phyloP scores from a whole-genome alignment of 345 rosid species.

The Pugionium dolabratum region DNA sequence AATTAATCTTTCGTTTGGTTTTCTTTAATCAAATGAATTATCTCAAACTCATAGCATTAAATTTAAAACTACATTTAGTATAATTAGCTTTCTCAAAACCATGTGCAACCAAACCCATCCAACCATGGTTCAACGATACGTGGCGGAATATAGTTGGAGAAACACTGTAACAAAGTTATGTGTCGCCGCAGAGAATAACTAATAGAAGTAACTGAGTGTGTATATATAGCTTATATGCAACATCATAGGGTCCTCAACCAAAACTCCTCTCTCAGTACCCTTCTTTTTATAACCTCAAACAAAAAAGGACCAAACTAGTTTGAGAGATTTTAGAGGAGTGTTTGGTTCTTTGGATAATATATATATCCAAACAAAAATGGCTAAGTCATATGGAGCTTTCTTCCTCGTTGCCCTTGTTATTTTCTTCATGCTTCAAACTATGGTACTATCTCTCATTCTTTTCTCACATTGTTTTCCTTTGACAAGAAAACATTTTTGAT shows the following conservation, averaged over 20 bases:
- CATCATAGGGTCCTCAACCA: slow-evolving; percentile 38
- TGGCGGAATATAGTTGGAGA: slow-evolving; percentile 10
- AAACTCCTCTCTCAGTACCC: slow-evolving; percentile 35
- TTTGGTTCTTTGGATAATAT: slow-evolving; percentile 36
- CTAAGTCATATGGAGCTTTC: slow-evolving; percentile 49
- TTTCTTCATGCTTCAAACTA: slow-evolving; percentile 63
- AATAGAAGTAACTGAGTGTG: slow-evolving; percentile 20
- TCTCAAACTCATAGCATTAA: neutral
- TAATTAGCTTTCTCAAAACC: slow-evolving; percentile 11
- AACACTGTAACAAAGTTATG: neutral
- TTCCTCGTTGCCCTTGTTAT: slow-evolving; percentile 63
- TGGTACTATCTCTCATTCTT: slow-evolving; percentile 45
- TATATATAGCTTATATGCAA: slow-evolving; percentile 49
- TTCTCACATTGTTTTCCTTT: neutral
- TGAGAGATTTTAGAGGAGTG: slow-evolving; percentile 35
- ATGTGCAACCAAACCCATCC: slow-evolving; percentile 21
- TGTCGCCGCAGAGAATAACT: slow-evolving; percentile 14
- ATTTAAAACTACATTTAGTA: neutral
- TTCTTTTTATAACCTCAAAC: slow-evolving; percentile 17
- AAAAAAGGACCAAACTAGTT: slow-evolving; percentile 20
- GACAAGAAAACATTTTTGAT: too few relatives aligned
- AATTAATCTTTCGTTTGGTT: neutral
- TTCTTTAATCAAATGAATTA: neutral
- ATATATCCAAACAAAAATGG: slow-evolving; percentile 43
- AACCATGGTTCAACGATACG: slow-evolving; percentile 27